Conservation (phyloP, 106 monocot species). For the Dioscorea alata region DNA sequence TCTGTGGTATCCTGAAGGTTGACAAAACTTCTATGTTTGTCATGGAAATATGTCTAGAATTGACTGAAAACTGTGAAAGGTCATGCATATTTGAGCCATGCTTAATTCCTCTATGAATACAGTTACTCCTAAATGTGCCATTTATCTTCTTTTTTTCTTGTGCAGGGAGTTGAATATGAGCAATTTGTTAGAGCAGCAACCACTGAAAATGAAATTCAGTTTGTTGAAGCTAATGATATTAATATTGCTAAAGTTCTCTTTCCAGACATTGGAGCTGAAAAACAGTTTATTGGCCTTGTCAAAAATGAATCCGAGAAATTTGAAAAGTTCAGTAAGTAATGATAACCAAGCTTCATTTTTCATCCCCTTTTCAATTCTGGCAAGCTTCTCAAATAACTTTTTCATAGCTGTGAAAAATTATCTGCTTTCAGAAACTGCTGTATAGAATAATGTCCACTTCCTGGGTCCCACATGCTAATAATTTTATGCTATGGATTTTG, state of each 20-base stretch:
- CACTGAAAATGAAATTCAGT: conserved; percentile 74
- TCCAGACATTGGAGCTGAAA: conserved; percentile 40
- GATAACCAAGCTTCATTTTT: neutral
- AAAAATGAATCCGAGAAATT: conserved; percentile 90
- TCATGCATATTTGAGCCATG: no score
- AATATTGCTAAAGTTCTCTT: conserved; percentile 67
- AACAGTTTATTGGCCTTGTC: conserved; percentile 69
- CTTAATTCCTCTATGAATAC: neutral
- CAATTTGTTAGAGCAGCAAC: conserved; percentile 87
- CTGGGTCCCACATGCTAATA: neutral
- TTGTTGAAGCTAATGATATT: conserved; percentile 66
- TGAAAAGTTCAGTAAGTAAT: conserved; percentile 64
- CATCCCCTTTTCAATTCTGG: no score
- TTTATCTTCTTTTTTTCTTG: neutral
- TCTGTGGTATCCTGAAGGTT: no score
- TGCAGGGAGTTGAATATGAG: conserved; percentile 64
- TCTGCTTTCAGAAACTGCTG: no score
- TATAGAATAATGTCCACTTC: no score
- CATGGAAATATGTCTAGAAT: no score
- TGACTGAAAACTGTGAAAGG: no score
- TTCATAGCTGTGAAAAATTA: no score
- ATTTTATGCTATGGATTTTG: conserved; percentile 16
- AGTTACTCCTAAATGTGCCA: neutral
- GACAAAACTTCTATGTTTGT: no score
- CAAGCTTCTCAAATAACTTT: no score